Percentiles rank a stretch among this genome's conserved stretches.
Conservation (phyloP, 371 early-diverging fungal genomes). For the Rhizomucor pusillus region DNA sequence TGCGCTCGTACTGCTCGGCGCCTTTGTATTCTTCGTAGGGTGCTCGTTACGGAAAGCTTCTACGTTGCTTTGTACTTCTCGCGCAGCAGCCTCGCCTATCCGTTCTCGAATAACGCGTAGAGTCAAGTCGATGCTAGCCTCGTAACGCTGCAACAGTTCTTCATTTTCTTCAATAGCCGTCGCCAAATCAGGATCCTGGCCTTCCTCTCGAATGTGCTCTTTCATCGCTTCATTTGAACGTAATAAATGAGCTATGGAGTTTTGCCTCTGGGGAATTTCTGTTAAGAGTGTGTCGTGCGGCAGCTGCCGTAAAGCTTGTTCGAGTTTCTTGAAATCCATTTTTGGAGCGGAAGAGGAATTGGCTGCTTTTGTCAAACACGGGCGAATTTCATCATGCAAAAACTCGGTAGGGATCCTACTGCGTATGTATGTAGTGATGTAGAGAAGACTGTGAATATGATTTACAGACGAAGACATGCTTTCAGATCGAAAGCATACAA, state of each 20-base stretch:
- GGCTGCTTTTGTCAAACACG: too few relatives aligned
- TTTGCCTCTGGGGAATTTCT: constrained; percentile 40
- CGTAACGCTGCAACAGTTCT: constrained; percentile 31
- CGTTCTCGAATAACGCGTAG: constrained; percentile 33
- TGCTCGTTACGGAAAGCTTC: constrained; percentile 26
- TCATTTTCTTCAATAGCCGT: constrained; percentile 39
- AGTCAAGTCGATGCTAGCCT: constrained; percentile 33
- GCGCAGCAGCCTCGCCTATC: constrained; percentile 40
- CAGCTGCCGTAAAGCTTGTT: constrained; percentile 32
- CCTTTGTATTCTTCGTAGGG: constrained; percentile 1
- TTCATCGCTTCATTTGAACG: constrained; percentile 39
- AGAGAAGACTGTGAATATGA: too few relatives aligned
- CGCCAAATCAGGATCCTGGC: constrained; percentile 20
- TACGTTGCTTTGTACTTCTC: constrained; percentile 39
- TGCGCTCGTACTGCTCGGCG: background rate
- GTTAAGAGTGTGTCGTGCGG: constrained; percentile 35
- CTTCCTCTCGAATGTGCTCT: constrained; percentile 34
- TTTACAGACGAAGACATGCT: too few relatives aligned
- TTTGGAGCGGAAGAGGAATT: background rate
- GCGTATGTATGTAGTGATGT: too few relatives aligned
- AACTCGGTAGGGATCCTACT: too few relatives aligned
- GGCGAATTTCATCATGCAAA: too few relatives aligned
- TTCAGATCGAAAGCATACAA: too few relatives aligned
- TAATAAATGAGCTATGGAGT: constrained; percentile 35
- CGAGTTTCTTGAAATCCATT: constrained; percentile 25